Evolutionary conservation across 805 yeast genomes (phyloP).

Genomic region (Ogataea paraovalis): DNA sequence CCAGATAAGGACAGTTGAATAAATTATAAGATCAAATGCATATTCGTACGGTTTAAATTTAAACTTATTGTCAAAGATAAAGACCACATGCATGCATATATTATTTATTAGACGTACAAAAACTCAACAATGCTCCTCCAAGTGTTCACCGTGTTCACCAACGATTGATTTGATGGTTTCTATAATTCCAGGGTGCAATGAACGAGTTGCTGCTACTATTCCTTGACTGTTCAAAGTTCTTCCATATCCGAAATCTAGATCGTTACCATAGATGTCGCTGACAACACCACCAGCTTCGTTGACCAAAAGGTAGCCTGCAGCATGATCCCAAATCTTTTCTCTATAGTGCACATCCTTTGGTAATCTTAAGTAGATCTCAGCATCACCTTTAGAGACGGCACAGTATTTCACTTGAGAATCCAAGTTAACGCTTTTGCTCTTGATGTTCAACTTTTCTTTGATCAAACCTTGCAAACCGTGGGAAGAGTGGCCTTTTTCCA

Average conservation of each 20-base stretch:
- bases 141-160: constrained; percentile 32
- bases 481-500: constrained; percentile 91
- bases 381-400: constrained; percentile 83
- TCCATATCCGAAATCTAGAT: constrained; percentile 81
- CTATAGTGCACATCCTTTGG: constrained; percentile 74
- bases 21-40: too few relatives aligned
- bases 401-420: constrained; percentile 98
- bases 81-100: background rate
- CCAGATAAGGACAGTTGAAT: too few relatives aligned
- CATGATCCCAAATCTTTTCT: constrained; percentile 99
- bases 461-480: constrained; percentile 80
- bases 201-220: constrained; percentile 74
- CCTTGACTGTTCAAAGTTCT: constrained; percentile 82
- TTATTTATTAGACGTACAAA: too few relatives aligned
- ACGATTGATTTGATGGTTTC: constrained; percentile 39
- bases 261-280: constrained; percentile 73
- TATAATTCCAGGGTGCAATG: constrained; percentile 47
- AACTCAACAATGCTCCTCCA: constrained; percentile 23
- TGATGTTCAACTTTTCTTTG: constrained; percentile 59
- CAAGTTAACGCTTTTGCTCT: constrained; percentile 59
- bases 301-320: constrained; percentile 87
- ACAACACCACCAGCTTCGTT: constrained; percentile 91
- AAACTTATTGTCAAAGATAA: too few relatives aligned
- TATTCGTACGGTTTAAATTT: too few relatives aligned
- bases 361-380: constrained; percentile 85